These are phyloP conservation scores for Kluyveromyces lactis DNA, from an alignment of 805 yeast genomes.

Conservation along the genomic window DNA sequence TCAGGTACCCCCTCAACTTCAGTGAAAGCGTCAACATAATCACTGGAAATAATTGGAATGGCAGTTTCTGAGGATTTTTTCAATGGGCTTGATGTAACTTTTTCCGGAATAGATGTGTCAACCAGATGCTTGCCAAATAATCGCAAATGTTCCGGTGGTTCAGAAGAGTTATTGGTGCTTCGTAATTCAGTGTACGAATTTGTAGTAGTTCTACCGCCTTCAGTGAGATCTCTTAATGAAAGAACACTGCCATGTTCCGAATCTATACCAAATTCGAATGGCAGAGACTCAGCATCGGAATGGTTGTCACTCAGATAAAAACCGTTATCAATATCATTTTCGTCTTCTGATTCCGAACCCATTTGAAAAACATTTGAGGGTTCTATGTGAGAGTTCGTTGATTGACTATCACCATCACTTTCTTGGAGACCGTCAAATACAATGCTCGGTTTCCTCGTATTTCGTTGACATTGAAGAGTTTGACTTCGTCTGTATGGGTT, in stretches of 20 bases:
- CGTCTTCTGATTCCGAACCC: conserved; percentile 1
- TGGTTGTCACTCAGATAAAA: conserved; percentile 3
- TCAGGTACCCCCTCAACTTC: conserved; percentile 9
- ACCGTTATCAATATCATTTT: not conserved
- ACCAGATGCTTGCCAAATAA: too few species aligned
- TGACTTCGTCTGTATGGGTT: not conserved
- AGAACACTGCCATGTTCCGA: conserved; percentile 20
- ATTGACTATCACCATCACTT: conserved; percentile 1
- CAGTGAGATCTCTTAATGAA: conserved; percentile 16
- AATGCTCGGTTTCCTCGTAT: not conserved
- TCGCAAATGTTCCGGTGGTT: too few species aligned
- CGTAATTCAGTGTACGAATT: too few species aligned
- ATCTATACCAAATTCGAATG: conserved; percentile 27
- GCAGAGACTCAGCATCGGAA: conserved; percentile 20
- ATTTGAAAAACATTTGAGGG: not conserved
- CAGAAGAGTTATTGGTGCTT: too few species aligned
- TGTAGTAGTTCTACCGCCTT: not conserved
- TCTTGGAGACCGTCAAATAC: conserved; percentile 4
- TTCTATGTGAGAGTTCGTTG: conserved; percentile 4
- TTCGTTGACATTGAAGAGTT: not conserved
- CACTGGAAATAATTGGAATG: not conserved
- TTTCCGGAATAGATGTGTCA: too few species aligned
- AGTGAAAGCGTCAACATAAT: not conserved
- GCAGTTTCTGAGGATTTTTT: not conserved
- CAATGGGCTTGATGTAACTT: not conserved